Percentiles rank a stretch among this genome's conserved stretches.
Evolutionary conservation across 345 rosid genomes (phyloP).

Genomic region (Arabis hirsuta): DNA sequence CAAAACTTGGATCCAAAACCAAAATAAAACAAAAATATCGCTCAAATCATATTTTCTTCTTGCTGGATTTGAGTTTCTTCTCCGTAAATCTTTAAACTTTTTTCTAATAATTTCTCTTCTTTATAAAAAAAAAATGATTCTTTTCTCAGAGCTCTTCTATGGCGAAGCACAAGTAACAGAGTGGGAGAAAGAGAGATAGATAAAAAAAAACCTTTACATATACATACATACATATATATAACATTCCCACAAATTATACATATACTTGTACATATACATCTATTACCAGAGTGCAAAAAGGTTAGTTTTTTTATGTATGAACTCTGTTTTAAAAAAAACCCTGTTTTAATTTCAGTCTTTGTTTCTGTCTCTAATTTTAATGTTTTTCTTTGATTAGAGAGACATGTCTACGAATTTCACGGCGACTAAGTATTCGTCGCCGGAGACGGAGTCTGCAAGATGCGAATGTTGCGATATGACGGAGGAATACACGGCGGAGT

Average conservation of each 20-base stretch:
- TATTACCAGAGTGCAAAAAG: not conserved
- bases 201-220: not conserved
- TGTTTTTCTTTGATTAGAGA: constrained; percentile 9
- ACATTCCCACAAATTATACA: not conserved
- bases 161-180: constrained; percentile 33
- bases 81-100: not conserved
- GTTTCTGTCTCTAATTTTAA: not conserved
- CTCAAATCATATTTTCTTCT: not conserved
- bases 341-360: not conserved
- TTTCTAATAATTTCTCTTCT: not conserved
- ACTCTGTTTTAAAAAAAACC: not conserved
- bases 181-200: constrained; percentile 43
- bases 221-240: not conserved
- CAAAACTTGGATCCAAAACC: not conserved
- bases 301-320: not conserved
- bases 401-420: not conserved
- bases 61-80: constrained; percentile 18
- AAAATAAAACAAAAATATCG: not conserved
- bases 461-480: constrained; percentile 78
- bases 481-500: constrained; percentile 81
- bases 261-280: not conserved
- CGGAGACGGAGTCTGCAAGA: constrained; percentile 56
- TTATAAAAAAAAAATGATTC: constrained; percentile 8
- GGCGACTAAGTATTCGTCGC: constrained; percentile 12
- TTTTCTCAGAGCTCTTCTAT: constrained; percentile 29